Percentiles rank a stretch among this genome's conserved stretches.
These are phyloP conservation scores for Pyricularia grisea DNA, from an alignment of 2,329 filamentous ascomycete genomes.

Conservation along the genomic window DNA sequence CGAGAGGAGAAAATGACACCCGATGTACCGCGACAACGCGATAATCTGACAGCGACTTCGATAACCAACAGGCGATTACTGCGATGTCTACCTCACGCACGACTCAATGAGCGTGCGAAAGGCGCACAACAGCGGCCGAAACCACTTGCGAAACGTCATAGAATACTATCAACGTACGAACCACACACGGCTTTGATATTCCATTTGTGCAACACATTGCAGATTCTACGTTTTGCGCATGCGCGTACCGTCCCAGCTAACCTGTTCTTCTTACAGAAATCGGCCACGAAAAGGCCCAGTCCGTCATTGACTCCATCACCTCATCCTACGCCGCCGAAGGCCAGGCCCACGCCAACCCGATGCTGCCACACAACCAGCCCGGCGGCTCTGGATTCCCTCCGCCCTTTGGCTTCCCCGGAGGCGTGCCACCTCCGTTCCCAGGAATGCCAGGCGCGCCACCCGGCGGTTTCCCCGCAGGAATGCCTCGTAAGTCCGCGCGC, in stretches of 20 bases:
- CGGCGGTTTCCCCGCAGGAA: constrained; percentile 7
- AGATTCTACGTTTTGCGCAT: not conserved
- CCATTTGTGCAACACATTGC: no score
- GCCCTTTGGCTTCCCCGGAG: constrained; percentile 25
- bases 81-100: constrained; percentile 99
- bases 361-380: constrained; percentile 63
- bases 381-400: constrained; percentile 28
- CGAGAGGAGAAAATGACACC: constrained; percentile 12
- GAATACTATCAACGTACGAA: constrained; percentile 93
- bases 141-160: constrained; percentile 94
- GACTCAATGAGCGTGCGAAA: constrained; percentile 99
- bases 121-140: constrained; percentile 92
- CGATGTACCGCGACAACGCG: constrained; percentile 1
- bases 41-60: not conserved
- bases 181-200: not conserved
- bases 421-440: constrained; percentile 16
- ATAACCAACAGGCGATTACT: constrained; percentile 66
- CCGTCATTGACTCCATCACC: constrained; percentile 96
- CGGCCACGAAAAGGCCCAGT: constrained; percentile 96
- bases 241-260: not conserved
- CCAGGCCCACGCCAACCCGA: constrained; percentile 75
- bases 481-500: constrained; percentile 4
- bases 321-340: constrained; percentile 92
- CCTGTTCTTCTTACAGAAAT: constrained; percentile 55
- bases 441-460: constrained; percentile 14